Evolutionary conservation across 176 grass and related monocot genomes (phyloP), one percentile per base, ranked within the genome.

Genomic region (Tillandsia fasciculata): DNA sequence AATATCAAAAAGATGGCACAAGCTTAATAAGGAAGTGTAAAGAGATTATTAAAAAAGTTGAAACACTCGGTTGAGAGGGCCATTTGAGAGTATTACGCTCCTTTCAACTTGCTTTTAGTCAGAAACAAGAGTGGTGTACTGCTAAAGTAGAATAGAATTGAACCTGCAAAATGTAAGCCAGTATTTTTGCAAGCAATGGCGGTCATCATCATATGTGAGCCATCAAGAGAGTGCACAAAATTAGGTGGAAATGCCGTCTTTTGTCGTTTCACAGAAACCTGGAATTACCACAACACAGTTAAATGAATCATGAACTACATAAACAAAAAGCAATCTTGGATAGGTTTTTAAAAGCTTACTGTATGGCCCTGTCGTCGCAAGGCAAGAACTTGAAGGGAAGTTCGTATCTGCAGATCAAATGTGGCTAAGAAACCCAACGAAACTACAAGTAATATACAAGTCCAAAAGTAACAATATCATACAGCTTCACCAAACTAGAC

Each of bases 131-230:
- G 20, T 20, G 9, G 17, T 64, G 12, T 52, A 33, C 33, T 49
- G 53, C 17, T 73, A 59, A 74, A 52, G 76, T 27, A 27, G 23
- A 52, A 61, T 22, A 15, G 76, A 66, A 76, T 50, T 61, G 52
- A 61, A 94, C 90, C 90, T 76, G 93, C 93, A 79, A 97, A 97
- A 79, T 88, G 84, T 82, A 97, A 83, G 67, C 84, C 89, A 1
- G 81, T 70, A 78, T 87, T 78, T 67, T 82, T 91, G 83, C 93
- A 97, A 49, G 93, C 84, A 72, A 84, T 87, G 9, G 93, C 93
- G 49, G 93, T 97, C 93, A 97, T 90, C 93, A 97, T 97, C 93
- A 97, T 97, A 80, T 97, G 93, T 69, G 93, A 92, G 84, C 93
- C 87, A 82, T 97, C 93, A 63, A 97, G 82, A 33, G 93, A 97